These are phyloP conservation scores for Leishmania gerbilli DNA, from an alignment of 208 protist genomes.

Conservation along the genomic window DNA sequence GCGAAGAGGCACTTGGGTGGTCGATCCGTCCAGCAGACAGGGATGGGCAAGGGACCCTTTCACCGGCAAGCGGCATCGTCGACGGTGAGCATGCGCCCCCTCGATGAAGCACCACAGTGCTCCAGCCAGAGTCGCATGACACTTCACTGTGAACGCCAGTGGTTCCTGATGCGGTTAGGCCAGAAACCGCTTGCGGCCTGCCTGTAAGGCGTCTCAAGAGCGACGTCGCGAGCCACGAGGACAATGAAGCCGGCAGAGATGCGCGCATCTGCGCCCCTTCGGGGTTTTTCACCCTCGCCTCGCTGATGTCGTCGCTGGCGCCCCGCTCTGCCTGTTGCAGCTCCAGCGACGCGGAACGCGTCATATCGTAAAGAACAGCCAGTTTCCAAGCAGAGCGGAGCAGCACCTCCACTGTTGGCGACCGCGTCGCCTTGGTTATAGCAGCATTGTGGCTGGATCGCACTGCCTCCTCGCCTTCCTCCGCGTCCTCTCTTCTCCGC, in stretches of 20 bases:
- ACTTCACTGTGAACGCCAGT: background rate
- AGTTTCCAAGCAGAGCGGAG: slow-evolving; percentile 35
- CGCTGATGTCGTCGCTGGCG: background rate
- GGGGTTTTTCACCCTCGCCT: background rate
- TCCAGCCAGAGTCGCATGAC: background rate
- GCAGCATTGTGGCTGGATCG: background rate
- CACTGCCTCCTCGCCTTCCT: background rate
- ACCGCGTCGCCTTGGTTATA: background rate
- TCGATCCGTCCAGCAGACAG: background rate
- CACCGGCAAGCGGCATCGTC: background rate
- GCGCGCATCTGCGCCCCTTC: background rate
- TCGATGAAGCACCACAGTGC: background rate
- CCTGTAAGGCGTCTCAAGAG: background rate
- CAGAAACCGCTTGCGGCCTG: background rate
- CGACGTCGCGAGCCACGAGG: background rate
- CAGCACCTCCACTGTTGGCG: slow-evolving; percentile 33
- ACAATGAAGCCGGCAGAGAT: background rate
- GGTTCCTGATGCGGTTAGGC: background rate
- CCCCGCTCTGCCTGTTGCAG: background rate
- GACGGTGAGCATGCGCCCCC: background rate
- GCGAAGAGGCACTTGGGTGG: background rate
- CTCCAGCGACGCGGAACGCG: background rate
- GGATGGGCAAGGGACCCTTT: background rate
- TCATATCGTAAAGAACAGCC: slow-evolving; percentile 33
- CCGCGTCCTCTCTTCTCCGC: background rate